Percentiles rank a stretch among this genome's conserved stretches.
phyloP scores from a whole-genome alignment of 148 eudicot genomes.

The Linanthus parryae region DNA sequence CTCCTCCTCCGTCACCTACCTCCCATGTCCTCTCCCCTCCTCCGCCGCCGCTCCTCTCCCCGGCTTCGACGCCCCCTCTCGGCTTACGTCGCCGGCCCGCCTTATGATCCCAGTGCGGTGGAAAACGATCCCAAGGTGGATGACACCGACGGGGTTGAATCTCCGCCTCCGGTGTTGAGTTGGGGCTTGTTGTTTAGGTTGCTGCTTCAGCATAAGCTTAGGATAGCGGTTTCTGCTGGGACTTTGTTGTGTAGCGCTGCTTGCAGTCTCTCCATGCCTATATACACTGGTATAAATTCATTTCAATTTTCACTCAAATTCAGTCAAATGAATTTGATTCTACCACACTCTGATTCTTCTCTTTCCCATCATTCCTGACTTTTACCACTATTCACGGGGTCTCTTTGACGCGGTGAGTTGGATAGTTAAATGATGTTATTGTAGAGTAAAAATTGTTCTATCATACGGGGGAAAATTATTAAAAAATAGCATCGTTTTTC shows the following conservation, averaged over 20 bases:
- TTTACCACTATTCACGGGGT: too few relatives aligned
- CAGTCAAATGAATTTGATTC: neutral
- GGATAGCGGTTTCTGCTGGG: slow-evolving; percentile 34
- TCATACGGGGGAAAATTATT: neutral
- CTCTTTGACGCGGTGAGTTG: too few relatives aligned
- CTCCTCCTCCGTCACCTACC: slow-evolving; percentile 13
- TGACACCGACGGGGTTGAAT: slow-evolving; percentile 12
- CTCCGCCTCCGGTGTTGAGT: slow-evolving; percentile 40
- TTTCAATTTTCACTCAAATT: neutral
- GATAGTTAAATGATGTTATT: neutral
- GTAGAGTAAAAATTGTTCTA: neutral
- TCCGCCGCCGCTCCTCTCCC: slow-evolving; percentile 12
- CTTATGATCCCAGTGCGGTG: slow-evolving; percentile 41
- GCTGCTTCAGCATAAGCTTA: slow-evolving; percentile 45
- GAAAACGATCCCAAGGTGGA: slow-evolving; percentile 38
- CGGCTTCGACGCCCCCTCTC: slow-evolving; percentile 5
- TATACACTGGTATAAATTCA: slow-evolving; percentile 44
- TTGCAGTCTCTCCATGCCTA: slow-evolving; percentile 83
- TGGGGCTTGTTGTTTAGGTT: slow-evolving; percentile 66
- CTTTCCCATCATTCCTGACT: neutral
- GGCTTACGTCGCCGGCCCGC: slow-evolving; percentile 68
- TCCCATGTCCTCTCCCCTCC: slow-evolving; percentile 13
- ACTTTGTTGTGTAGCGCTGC: slow-evolving; percentile 59
- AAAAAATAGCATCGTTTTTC: too few relatives aligned
- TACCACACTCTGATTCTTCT: neutral